Conservation (phyloP, 805 yeast genomes). For the Ascoidea rubescens region DNA sequence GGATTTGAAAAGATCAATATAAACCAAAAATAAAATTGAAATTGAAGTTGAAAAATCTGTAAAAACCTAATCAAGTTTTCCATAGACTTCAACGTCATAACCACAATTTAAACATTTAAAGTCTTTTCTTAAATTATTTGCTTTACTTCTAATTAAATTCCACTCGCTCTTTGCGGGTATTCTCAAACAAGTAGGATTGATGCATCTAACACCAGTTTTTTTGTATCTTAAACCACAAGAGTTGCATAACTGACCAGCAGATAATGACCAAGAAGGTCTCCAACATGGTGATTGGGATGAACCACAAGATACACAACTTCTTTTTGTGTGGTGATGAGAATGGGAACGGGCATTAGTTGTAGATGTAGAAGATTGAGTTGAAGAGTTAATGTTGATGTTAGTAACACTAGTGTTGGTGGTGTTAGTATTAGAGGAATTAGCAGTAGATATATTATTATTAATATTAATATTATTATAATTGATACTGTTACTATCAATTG, state of each 20-base stretch:
- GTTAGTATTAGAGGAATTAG: neutral
- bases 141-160: conserved; percentile 71
- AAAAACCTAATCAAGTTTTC: conserved; percentile 7
- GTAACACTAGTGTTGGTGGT: conserved; percentile 5
- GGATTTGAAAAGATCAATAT: too few relatives aligned
- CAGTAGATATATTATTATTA: neutral
- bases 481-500: neutral
- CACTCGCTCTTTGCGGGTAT: conserved; percentile 97
- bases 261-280: conserved; percentile 92
- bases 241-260: conserved; percentile 91
- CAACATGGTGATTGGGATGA: conserved; percentile 91
- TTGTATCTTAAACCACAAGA: conserved; percentile 92
- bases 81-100: conserved; percentile 34
- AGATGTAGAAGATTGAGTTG: conserved; percentile 2
- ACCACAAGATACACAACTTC: conserved; percentile 83
- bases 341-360: conserved; percentile 18
- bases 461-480: too few relatives aligned
- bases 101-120: conserved; percentile 49
- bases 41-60: too few relatives aligned
- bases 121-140: conserved; percentile 25
- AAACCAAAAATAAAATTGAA: too few relatives aligned
- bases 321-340: conserved; percentile 17
- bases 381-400: conserved; percentile 2
- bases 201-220: conserved; percentile 86
- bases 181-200: conserved; percentile 59